Evolutionary conservation across 306 rosid species (phyloP), one percentile per base, ranked within the genome.

Genomic region (Acacia melanoxylon): DNA sequence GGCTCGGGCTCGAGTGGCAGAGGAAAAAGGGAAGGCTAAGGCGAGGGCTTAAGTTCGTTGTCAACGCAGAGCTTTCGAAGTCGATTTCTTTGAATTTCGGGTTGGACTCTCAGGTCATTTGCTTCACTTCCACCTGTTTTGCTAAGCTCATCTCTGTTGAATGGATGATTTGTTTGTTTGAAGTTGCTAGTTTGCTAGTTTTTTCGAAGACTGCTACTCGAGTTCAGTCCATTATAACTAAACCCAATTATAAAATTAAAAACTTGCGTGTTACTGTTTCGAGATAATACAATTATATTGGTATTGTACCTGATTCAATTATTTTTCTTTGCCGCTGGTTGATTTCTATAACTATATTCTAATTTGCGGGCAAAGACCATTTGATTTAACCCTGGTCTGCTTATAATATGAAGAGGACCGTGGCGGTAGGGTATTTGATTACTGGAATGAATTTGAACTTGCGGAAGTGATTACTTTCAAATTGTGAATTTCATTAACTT

Each of bases 31-130:
- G 78, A 58, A 81, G 69, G 44, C 40, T 51, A 67, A 81, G 85
- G 82, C 74, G 78, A 75, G 84, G 84, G 46, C 83, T 87, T 61
- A 87, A 81, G 80, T 87, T 89, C 71, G 88, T 86, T 42, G 81
- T 87, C 89, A 80, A 82, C 77, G 94, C 98, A 58, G 90, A 92
- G 81, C 89, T 91, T 27, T 91, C 98, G 17, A 89, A 83, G 76
- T 68, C 90, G 0, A 78, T 82, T 46, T 87, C 92, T 79, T 68
- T 87, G 46, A 75, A 85, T 75, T 87, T 87, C 82, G 91, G 82
- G 7, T 86, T 90, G 79, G 93, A 93, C 74, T 87, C 89, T 86
- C 93, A 88, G 97, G 99, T 92, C 49, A 27, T 70, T 68, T 6
- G 45, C 70, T 76, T 45, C 24, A 10, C 67, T 62, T 37, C 45